Base-by-base conservation (phyloP, 1,139 yeast species). In the Yamadazyma atlantica region DNA sequence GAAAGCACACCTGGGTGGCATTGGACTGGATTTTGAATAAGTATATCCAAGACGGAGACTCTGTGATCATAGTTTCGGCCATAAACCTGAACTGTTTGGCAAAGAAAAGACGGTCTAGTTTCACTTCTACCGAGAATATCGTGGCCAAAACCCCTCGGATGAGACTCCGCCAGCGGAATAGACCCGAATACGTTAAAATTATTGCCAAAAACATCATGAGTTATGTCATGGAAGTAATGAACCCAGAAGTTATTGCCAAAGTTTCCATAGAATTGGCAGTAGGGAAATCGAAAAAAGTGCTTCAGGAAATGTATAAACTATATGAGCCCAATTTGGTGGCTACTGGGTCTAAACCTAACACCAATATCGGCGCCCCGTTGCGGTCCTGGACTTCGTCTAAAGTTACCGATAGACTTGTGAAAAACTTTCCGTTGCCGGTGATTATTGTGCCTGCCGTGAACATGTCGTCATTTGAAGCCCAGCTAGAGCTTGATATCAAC, bases 1-100 rank as follows among this genome's bases (percentile, higher is more conserved):
- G 90, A 43, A 72, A 66, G 33, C 90, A 84, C 58, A 82, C 92
- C 0, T 85, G 94, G 92, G 87, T 82, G 3, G 82, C 88, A 0
- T 60, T 85, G 34, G 95, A 85, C 55, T 85, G 85, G 84, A 62
- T 76, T 3, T 58, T 84, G 41, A 65, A 64, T 31, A 62, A 65
- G 32, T 62, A 80, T 13, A 55, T 80, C 10, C 78, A 75, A 46
- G 64, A 80, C 49, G 85, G 87, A 6, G 94, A 85, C 54, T 72
- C 80, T 7, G 60, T 85, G 2, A 75, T 85, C 4, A 72, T 85
- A 8, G 86, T 49, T 55, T 77, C 62, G 2, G 65, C 75, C 6
- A 54, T 69, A 12, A 51, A 58, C 35, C 44, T 30, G 32, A 33
- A 31, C 3, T 31, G 34, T n/a, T 31, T 40, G 14, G 29, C 32